A percentile compares a stretch with the other conserved stretches of the same genome.
phyloP scores from a whole-genome alignment of 805 yeast species.

The Ogataea paradorogensis region DNA sequence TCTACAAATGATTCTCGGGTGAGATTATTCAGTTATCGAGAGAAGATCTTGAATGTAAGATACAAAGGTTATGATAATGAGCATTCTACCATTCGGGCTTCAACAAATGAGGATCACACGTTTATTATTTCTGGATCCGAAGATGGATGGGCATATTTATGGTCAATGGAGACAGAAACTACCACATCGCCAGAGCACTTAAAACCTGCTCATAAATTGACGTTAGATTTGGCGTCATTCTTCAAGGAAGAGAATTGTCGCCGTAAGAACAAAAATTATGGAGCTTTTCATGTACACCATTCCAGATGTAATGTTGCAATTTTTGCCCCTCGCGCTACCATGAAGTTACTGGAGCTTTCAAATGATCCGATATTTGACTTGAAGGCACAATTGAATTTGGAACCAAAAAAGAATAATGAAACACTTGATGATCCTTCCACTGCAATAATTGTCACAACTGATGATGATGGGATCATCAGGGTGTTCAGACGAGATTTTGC shows the following conservation, averaged over 20 bases:
- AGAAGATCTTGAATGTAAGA: conserved; percentile 56
- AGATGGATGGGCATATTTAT: conserved; percentile 81
- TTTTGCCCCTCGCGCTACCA: conserved; percentile 72
- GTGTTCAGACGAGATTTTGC: conserved; percentile 82
- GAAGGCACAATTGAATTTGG: conserved; percentile 16
- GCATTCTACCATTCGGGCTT: conserved; percentile 69
- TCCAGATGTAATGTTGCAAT: conserved; percentile 70
- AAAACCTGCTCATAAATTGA: conserved; percentile 34
- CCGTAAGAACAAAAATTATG: conserved; percentile 56
- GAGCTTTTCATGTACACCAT: conserved; percentile 75
- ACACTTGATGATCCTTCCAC: conserved; percentile 36
- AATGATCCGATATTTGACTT: conserved; percentile 79
- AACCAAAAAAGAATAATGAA: conserved; percentile 13
- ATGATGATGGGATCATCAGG: conserved; percentile 66
- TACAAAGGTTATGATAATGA: conserved; percentile 73
- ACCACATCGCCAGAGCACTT: conserved; percentile 3
- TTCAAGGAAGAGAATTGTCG: conserved; percentile 35
- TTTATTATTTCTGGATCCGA: conserved; percentile 79
- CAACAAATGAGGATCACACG: conserved; percentile 51
- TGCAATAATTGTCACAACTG: conserved; percentile 70
- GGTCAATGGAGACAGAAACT: conserved; percentile 46
- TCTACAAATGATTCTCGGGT: conserved; percentile 83
- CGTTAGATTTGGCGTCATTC: conserved; percentile 32
- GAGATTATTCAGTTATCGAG: conserved; percentile 57
- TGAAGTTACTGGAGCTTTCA: conserved; percentile 62